Evolutionary conservation across 1,284 basidiomycete genomes (phyloP).

Genomic region (Puccinia triticina): DNA sequence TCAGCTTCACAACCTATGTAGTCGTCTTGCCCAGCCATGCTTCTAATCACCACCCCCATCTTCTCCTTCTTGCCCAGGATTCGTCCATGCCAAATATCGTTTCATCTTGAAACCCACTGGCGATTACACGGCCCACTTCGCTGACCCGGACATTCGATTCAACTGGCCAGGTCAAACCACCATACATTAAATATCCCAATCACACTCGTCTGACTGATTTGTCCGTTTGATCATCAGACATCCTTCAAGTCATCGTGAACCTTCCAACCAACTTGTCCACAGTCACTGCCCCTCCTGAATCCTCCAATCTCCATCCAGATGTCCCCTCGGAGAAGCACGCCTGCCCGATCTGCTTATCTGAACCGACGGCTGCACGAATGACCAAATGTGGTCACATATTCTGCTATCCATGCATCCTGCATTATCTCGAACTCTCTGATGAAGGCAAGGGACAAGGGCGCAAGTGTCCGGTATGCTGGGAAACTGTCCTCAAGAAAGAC

Average conservation of each 20-base stretch:
- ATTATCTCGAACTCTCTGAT: conserved; percentile 82
- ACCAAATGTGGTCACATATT: conserved; percentile 92
- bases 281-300: conserved; percentile 53
- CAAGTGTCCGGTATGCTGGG: conserved; percentile 93
- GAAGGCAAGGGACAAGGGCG: conserved; percentile 71
- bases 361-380: conserved; percentile 90
- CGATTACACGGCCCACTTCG: conserved; percentile 91
- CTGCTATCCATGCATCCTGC: conserved; percentile 63
- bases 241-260: conserved; percentile 90
- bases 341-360: conserved; percentile 92
- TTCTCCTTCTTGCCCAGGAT: conserved; percentile 65
- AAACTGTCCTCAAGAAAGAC: conserved; percentile 85
- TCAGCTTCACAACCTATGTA: neutral
- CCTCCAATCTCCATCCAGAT: conserved; percentile 51
- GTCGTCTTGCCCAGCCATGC: neutral
- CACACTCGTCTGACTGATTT: neutral
- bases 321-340: conserved; percentile 50
- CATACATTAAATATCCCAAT: neutral
- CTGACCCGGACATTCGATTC: conserved; percentile 72
- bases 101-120: conserved; percentile 89
- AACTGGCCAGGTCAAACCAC: conserved; percentile 43
- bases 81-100: conserved; percentile 89
- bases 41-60: conserved; percentile 18
- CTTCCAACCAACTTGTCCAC: conserved; percentile 64
- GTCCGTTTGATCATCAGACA: conserved; percentile 82